Evolutionary conservation across 169 alveolate species (phyloP).

Genomic region (Hepatocystis sp.): DNA sequence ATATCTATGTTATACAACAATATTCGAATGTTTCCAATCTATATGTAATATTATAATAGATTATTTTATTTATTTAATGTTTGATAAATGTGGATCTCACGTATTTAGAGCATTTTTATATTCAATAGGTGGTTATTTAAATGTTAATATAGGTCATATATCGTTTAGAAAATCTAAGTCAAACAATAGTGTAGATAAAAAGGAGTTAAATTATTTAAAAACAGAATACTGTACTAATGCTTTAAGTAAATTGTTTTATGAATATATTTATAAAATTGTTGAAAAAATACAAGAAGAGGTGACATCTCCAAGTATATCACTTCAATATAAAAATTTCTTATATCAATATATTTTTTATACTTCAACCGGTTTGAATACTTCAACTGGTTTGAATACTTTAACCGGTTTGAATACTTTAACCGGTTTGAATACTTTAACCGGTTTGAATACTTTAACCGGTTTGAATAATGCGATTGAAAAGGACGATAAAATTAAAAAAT

Average conservation of each 20-base stretch:
- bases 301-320: slow-evolving; percentile 30
- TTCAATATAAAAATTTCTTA: slow-evolving; percentile 18
- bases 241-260: slow-evolving; percentile 1
- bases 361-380: no score
- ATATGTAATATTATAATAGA: slow-evolving; percentile 19
- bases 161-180: slow-evolving; percentile 65
- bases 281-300: slow-evolving; percentile 40
- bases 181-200: slow-evolving; percentile 18
- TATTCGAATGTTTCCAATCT: slow-evolving; percentile 5
- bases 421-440: no score
- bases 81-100: slow-evolving; percentile 57
- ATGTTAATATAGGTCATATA: slow-evolving; percentile 40
- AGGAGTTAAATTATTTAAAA: slow-evolving; percentile 19
- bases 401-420: no score
- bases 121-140: slow-evolving; percentile 46
- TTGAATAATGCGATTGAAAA: neutral
- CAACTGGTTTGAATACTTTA: no score
- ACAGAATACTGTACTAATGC: neutral
- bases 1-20: slow-evolving; percentile 1
- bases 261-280: slow-evolving; percentile 15
- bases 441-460: no score
- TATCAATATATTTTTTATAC: slow-evolving; percentile 60
- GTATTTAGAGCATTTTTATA: slow-evolving; percentile 67
- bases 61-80: slow-evolving; percentile 16
- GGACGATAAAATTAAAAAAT: neutral